Evolutionary conservation across 2,329 filamentous ascomycete species (phyloP).

Genomic region (Ophiognomonia clavigignenti-juglandacearum): DNA sequence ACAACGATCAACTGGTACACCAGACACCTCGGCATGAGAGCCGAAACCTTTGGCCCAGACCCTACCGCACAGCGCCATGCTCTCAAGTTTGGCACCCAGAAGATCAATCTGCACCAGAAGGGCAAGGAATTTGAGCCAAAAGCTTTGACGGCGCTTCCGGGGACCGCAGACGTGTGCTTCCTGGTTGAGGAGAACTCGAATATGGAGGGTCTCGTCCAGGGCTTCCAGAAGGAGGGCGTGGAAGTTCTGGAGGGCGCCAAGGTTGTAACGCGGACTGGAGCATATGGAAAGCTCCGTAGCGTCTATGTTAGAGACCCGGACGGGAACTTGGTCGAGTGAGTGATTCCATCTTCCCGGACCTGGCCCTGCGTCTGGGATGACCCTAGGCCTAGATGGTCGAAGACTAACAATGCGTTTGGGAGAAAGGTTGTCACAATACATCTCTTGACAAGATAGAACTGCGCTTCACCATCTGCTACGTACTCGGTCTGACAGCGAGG

Average conservation of each 20-base stretch:
- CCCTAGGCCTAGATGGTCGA: no score
- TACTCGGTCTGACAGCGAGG: no score
- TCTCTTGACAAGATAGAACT: no score
- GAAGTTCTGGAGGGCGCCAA: conserved; percentile 45
- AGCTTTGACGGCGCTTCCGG: conserved; percentile 46
- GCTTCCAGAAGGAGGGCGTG: conserved; percentile 37
- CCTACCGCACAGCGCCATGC: conserved; percentile 40
- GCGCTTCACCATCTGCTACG: no score
- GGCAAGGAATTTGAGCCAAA: conserved; percentile 58
- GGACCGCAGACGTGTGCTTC: conserved; percentile 57
- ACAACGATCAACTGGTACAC: conserved; percentile 51
- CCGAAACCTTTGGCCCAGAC: conserved; percentile 43
- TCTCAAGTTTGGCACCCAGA: conserved; percentile 52
- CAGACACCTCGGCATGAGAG: conserved; percentile 50
- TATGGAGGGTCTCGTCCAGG: conserved; percentile 39
- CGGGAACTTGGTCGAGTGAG: conserved; percentile 58
- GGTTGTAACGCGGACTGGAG: conserved; percentile 51
- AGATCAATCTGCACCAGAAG: conserved; percentile 56
- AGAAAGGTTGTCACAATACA: no score
- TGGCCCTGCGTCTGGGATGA: no score
- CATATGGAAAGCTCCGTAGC: conserved; percentile 48
- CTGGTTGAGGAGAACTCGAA: conserved; percentile 40
- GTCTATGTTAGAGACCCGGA: conserved; percentile 59
- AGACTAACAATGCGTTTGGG: no score
- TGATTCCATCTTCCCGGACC: no score